Evolutionary conservation across 192 early-diverging fungal genomes (phyloP).

Genomic region (Coemansia sp.): DNA sequence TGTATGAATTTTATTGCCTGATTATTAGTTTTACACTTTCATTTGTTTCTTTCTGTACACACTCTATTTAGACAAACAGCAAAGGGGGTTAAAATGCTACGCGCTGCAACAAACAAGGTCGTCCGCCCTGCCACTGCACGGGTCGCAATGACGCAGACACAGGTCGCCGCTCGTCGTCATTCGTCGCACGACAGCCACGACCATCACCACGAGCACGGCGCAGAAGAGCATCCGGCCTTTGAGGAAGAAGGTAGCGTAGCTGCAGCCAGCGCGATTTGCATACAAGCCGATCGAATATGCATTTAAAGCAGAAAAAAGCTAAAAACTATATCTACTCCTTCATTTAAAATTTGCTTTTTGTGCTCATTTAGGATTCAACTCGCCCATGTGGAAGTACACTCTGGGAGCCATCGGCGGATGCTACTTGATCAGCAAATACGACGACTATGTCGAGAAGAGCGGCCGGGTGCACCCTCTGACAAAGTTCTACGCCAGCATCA

Average conservation of each 20-base stretch:
- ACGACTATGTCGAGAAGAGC: constrained; percentile 48
- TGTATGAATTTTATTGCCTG: not conserved
- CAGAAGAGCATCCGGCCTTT: constrained; percentile 18
- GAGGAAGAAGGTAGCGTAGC: constrained; percentile 33
- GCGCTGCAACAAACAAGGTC: constrained; percentile 23
- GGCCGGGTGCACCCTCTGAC: constrained; percentile 49
- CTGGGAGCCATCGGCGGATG: constrained; percentile 29
- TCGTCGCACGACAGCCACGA: constrained; percentile 28
- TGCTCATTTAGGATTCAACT: constrained; percentile 25
- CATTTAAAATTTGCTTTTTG: too few species aligned
- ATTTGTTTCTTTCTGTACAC: not conserved
- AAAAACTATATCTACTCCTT: too few species aligned
- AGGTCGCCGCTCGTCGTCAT: constrained; percentile 29
- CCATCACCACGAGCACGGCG: constrained; percentile 10
- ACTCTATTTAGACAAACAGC: not conserved
- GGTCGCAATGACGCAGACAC: constrained; percentile 19
- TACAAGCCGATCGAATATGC: not conserved
- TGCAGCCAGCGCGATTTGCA: not conserved
- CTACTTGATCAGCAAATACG: constrained; percentile 38
- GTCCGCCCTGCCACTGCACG: constrained; percentile 14
- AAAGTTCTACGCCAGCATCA: constrained; percentile 40
- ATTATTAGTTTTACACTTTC: constrained; percentile 2
- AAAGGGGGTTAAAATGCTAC: constrained; percentile 19
- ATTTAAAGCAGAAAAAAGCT: too few species aligned
- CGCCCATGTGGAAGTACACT: constrained; percentile 47